Base-by-base conservation (phyloP, 345 rosid genomes). In the Erucastrum elatum region DNA sequence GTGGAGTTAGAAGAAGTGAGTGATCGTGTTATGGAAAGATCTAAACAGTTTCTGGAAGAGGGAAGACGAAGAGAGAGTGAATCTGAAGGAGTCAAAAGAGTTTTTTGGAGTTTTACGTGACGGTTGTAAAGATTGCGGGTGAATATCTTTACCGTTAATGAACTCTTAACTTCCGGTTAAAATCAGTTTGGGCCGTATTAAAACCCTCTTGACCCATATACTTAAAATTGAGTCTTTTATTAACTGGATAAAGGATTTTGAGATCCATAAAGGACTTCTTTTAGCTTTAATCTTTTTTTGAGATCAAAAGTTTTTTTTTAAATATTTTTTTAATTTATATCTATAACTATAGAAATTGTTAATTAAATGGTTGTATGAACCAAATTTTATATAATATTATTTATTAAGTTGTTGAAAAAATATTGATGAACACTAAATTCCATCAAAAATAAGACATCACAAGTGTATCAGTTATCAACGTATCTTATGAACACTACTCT, bases 91-190 rank as follows among this genome's bases (percentile, higher is more conserved):
- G 3, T 70, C 64, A 21, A n/a, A 29, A 63, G n/a, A 29, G 31
- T 29, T 29, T 3, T 69, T 77, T 46, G 70, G 33, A 34, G 12
- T 11, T 71, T 71, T 64, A n/a, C 26, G 72, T 71, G 37, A 58
- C 6, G 0, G 35, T 65, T 65, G 3, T 71, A 78, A 71, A 78
- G 46, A 0, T 1, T 55, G 2, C 3, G 51, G 62, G 68, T 64
- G 0, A 7, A 64, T 21, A 21, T 21, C 21, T 21, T 21, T 21
- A 21, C 21, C 21, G 72, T 71, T 29, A 53, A 25, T 39, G 6
- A 73, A 26, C 49, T 63, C 64, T 0, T 62, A n/a, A 75, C 7
- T 34, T 59, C 10, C 41, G 56, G 58, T 67, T 66, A 29, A 1
- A 27, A 16, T 11, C 4, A 0, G 16, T 10, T 39, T 71, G 64